These are phyloP conservation scores for Mrakia hoshinonis DNA, from an alignment of 768 basidiomycete species.

Conservation along the genomic window DNA sequence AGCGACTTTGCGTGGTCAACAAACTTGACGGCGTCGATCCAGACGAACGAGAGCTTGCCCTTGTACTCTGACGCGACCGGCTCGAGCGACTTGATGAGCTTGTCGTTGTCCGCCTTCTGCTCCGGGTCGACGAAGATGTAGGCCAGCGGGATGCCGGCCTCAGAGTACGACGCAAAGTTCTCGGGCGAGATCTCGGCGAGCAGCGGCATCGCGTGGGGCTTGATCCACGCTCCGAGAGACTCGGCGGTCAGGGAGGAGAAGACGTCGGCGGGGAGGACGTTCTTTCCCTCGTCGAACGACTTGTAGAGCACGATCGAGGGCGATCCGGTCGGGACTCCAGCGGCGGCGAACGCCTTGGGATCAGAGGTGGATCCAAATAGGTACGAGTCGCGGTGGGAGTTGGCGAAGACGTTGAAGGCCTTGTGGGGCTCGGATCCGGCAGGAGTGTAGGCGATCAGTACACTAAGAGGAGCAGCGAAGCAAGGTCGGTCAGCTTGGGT, in stretches of 20 bases:
- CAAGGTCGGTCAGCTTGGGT: background rate
- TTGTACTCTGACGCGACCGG: slow-evolving; percentile 74
- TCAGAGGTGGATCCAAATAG: slow-evolving; percentile 84
- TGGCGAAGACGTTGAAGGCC: slow-evolving; percentile 70
- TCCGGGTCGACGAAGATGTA: slow-evolving; percentile 88
- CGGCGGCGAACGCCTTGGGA: slow-evolving; percentile 48
- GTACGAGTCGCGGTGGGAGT: slow-evolving; percentile 82
- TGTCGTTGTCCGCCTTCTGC: slow-evolving; percentile 52
- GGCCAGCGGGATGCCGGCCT: slow-evolving; percentile 74
- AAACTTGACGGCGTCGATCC: slow-evolving; percentile 93
- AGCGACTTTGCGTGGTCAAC: slow-evolving; percentile 91
- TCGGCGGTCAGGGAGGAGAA: slow-evolving; percentile 49
- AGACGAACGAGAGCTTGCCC: slow-evolving; percentile 89
- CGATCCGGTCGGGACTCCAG: slow-evolving; percentile 62
- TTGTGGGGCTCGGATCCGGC: slow-evolving; percentile 64
- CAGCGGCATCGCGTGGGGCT: slow-evolving; percentile 74
- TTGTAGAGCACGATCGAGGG: slow-evolving; percentile 91
- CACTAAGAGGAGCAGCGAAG: slow-evolving; percentile 39
- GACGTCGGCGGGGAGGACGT: slow-evolving; percentile 47
- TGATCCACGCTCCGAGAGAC: slow-evolving; percentile 67
- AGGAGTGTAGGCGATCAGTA: slow-evolving; percentile 73
- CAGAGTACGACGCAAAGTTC: slow-evolving; percentile 79
- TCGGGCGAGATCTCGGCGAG: slow-evolving; percentile 89
- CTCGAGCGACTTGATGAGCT: slow-evolving; percentile 57
- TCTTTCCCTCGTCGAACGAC: slow-evolving; percentile 70